phyloP scores from a whole-genome alignment of 306 rosid species.

The Inga leiocalycina region DNA sequence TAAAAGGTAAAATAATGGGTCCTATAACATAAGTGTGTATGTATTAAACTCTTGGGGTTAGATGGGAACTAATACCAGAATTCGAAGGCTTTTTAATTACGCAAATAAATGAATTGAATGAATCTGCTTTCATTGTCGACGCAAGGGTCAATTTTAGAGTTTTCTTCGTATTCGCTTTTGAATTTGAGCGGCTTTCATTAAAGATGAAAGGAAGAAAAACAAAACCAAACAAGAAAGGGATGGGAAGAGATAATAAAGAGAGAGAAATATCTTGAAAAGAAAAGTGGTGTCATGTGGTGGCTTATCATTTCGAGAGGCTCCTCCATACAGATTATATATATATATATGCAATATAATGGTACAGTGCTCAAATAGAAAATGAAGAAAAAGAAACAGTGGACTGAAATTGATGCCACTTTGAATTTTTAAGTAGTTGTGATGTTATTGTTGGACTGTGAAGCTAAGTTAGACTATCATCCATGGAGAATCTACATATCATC shows the following conservation, averaged over 20 bases:
- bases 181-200: not conserved
- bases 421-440: constrained; percentile 20
- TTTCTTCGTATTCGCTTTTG: not conserved
- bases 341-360: not conserved
- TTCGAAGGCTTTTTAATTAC: constrained; percentile 16
- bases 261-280: not conserved
- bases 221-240: not conserved
- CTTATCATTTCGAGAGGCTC: not conserved
- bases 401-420: constrained; percentile 43
- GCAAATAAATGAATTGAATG: not conserved
- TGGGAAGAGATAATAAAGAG: not conserved
- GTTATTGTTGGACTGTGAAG: constrained; percentile 18
- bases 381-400: constrained; percentile 28
- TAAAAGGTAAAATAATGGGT: constrained; percentile 35
- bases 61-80: constrained; percentile 48
- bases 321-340: not conserved
- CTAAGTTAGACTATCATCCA: not conserved
- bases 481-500: not conserved
- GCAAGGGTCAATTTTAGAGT: constrained; percentile 6
- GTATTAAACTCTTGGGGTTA: not conserved
- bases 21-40: not conserved
- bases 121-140: not conserved
- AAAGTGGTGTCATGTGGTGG: not conserved
- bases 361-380: constrained; percentile 29
- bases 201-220: not conserved